Conservation (phyloP, 2,329 filamentous ascomycete species). For the Cytospora paraplurivora region DNA sequence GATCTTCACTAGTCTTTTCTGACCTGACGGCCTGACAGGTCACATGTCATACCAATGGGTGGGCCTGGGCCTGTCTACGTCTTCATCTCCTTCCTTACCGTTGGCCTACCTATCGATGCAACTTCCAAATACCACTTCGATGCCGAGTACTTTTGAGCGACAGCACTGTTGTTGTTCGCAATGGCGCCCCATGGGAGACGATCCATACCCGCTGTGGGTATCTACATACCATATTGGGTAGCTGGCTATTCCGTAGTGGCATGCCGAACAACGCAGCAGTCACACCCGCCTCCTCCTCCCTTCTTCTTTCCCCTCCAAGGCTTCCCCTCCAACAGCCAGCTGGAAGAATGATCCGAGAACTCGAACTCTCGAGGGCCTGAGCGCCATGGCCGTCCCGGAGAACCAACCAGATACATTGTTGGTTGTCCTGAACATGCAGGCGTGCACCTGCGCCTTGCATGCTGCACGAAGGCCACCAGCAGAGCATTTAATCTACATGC, state of each 20-base stretch:
- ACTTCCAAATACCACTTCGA: neutral
- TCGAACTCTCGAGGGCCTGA: neutral
- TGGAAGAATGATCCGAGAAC: neutral
- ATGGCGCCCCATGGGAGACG: neutral
- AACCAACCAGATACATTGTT: slow-evolving; percentile 3
- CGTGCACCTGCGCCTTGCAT: slow-evolving; percentile 21
- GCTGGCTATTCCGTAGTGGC: neutral
- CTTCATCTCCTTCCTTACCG: neutral
- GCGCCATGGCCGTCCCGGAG: neutral
- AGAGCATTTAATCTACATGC: too few species aligned
- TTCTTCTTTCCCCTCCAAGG: too few species aligned
- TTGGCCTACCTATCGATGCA: neutral
- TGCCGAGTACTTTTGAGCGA: neutral
- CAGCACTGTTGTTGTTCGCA: neutral
- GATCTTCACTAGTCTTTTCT: neutral
- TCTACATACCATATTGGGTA: neutral
- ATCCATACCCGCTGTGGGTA: slow-evolving; percentile 5
- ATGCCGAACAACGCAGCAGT: neutral
- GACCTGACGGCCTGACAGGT: neutral
- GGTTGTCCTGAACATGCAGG: slow-evolving; percentile 3
- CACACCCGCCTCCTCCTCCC: neutral
- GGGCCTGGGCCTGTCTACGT: neutral
- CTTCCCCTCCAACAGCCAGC: too few species aligned
- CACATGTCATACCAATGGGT: neutral
- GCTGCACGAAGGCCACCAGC: slow-evolving; percentile 19